Evolutionary conservation across 345 rosid species (phyloP).

Genomic region (Acer saccharum): DNA sequence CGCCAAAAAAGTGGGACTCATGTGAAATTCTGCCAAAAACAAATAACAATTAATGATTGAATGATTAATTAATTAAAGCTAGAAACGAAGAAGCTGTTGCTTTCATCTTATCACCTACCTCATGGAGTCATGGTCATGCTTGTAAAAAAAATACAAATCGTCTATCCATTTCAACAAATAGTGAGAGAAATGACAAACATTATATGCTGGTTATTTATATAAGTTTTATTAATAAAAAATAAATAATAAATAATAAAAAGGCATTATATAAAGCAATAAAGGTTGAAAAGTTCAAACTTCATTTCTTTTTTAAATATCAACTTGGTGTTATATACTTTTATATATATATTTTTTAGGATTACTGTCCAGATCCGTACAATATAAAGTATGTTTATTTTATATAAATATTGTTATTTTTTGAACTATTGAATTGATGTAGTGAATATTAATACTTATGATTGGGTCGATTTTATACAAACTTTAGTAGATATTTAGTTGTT

Average conservation of each 20-base stretch:
- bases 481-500: background rate
- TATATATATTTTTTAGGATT: too few species aligned
- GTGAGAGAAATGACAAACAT: background rate
- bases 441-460: background rate
- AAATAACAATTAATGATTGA: background rate
- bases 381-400: too few species aligned
- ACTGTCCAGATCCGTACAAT: too few species aligned
- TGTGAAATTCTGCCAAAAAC: background rate
- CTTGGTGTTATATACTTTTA: too few species aligned
- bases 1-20: too few species aligned
- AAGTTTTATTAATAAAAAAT: too few species aligned
- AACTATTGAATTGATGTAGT: too few species aligned
- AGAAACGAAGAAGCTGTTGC: background rate
- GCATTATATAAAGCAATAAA: background rate
- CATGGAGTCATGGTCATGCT: background rate
- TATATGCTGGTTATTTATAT: too few species aligned
- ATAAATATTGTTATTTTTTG: too few species aligned
- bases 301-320: background rate
- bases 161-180: background rate
- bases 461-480: background rate
- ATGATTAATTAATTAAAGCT: background rate
- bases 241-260: too few species aligned
- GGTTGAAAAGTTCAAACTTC: slow-evolving; percentile 1
- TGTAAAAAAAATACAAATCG: background rate
- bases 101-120: background rate